Conservation (phyloP, 1,284 basidiomycete species). For the Omphalotus olearius region DNA sequence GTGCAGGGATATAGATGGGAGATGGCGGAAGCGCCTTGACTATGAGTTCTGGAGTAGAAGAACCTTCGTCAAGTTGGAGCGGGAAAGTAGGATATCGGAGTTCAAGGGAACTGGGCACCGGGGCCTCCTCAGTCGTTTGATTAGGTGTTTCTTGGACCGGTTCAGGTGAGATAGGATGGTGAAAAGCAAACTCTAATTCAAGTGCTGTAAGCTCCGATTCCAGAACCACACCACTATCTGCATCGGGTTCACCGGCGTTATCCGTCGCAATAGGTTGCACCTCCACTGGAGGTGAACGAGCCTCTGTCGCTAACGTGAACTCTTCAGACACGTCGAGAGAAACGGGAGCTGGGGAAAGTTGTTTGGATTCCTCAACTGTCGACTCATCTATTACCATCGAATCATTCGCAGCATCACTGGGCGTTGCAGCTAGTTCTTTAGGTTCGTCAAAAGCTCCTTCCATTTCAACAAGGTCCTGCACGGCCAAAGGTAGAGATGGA, state of each 20-base stretch:
- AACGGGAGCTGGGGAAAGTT: too few relatives aligned
- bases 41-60: not conserved
- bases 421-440: not conserved
- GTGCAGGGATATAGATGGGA: conserved; percentile 14
- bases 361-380: not conserved
- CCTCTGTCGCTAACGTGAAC: too few relatives aligned
- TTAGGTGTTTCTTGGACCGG: not conserved
- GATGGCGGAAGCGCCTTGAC: not conserved
- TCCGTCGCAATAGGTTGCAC: too few relatives aligned
- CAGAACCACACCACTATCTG: too few relatives aligned
- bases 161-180: not conserved
- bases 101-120: not conserved
- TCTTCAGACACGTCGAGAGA: too few relatives aligned
- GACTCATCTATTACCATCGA: not conserved
- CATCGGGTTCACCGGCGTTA: too few relatives aligned
- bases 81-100: not conserved
- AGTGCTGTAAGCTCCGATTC: not conserved
- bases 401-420: not conserved
- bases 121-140: not conserved
- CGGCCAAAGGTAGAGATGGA: too few relatives aligned
- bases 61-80: too few relatives aligned
- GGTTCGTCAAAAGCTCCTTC: not conserved
- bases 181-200: not conserved
- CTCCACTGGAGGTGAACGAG: too few relatives aligned
- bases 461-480: not conserved